Conservation (phyloP, 129 eudicot genomes). For the Lactuca saligna region DNA sequence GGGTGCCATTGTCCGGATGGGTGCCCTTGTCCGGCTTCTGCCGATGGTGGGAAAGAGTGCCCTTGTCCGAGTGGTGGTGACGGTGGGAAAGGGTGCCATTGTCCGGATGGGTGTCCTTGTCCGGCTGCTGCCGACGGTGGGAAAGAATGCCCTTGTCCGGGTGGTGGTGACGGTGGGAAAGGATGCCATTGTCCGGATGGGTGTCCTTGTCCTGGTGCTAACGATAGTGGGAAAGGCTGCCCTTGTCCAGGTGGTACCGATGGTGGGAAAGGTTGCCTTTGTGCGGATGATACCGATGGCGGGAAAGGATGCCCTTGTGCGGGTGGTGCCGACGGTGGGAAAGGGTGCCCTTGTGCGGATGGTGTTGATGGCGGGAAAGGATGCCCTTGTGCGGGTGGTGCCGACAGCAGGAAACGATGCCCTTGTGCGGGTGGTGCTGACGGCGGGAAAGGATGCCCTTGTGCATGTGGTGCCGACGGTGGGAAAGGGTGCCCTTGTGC, state of each 20-base stretch:
- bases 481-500: background rate
- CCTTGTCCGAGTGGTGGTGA: background rate
- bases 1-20: background rate
- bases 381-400: constrained; percentile 1
- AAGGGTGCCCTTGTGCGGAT: background rate
- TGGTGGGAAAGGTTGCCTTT: background rate
- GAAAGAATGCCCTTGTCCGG: background rate
- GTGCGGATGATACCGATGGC: background rate
- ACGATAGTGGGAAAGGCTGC: background rate
- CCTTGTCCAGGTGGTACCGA: no score
- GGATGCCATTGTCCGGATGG: background rate
- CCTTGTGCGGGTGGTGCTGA: no score
- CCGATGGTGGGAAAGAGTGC: background rate
- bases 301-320: background rate
- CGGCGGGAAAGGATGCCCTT: background rate
- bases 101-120: no score
- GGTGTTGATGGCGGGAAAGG: no score
- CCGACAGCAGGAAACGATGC: no score
- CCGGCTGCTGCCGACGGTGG: background rate
- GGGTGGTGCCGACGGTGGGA: background rate
- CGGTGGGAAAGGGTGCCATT: background rate
- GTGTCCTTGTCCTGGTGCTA: background rate
- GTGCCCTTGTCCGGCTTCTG: no score
- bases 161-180: background rate
- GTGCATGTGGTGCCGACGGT: background rate